A percentile compares a stretch with the other conserved stretches of the same genome.
Conservation (phyloP, 371 early-diverging fungal species). For the Apophysomyces sp. region DNA sequence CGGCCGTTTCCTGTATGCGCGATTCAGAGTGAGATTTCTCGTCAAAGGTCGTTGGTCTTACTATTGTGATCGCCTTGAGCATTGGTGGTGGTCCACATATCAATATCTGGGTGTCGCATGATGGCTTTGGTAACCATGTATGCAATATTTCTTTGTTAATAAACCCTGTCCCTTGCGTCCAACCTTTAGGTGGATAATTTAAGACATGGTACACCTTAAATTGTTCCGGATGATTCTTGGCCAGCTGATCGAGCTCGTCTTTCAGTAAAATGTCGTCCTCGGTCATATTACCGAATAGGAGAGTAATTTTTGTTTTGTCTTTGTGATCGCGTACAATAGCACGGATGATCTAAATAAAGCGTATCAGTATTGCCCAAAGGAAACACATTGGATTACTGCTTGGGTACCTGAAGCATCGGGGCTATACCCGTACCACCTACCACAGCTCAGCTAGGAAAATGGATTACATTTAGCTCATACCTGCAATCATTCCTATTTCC, state of each 20-base stretch:
- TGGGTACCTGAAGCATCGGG: conserved; percentile 83
- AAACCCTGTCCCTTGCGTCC: conserved; percentile 80
- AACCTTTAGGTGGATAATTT: conserved; percentile 67
- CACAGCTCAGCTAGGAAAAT: neutral
- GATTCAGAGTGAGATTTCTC: no score
- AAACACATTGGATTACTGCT: neutral
- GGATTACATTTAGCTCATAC: conserved; percentile 26
- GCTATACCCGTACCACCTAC: conserved; percentile 84
- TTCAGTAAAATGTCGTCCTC: conserved; percentile 78
- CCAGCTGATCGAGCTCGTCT: conserved; percentile 73
- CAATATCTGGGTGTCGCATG: conserved; percentile 70
- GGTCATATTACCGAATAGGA: conserved; percentile 84
- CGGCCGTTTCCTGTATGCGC: conserved; percentile 30
- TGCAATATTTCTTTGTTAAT: conserved; percentile 72
- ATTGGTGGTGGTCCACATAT: conserved; percentile 88
- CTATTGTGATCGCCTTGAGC: conserved; percentile 71
- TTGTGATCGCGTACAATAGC: conserved; percentile 72
- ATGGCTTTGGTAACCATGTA: conserved; percentile 64
- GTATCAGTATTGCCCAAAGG: neutral
- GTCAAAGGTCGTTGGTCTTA: neutral
- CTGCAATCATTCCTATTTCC: conserved; percentile 89
- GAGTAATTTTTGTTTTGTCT: conserved; percentile 69
- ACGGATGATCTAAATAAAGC: conserved; percentile 50
- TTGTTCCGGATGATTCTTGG: conserved; percentile 66
- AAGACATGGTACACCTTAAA: conserved; percentile 77